Conservation (phyloP, 1,284 basidiomycete species). For the Singerocomus inundabilis region DNA sequence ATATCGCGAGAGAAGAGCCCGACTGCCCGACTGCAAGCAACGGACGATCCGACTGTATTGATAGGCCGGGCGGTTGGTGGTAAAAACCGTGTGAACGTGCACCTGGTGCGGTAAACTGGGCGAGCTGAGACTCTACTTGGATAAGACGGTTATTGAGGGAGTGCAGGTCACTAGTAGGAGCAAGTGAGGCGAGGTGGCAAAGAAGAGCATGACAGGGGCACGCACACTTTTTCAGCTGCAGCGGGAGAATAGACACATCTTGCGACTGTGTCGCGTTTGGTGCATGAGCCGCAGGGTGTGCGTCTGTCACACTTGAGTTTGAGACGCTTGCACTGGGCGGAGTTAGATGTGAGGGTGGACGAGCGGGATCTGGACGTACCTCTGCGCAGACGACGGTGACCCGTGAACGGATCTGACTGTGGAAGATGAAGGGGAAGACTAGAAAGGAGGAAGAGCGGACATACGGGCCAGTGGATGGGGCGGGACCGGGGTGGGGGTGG, state of each 20-base stretch:
- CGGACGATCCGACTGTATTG: constrained; percentile 37
- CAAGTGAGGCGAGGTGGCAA: constrained; percentile 3
- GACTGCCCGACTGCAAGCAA: constrained; percentile 38
- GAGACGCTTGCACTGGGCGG: constrained; percentile 72
- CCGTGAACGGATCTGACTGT: constrained; percentile 71
- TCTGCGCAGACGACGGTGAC: constrained; percentile 81
- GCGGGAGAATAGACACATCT: constrained; percentile 76
- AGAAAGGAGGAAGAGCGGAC: constrained; percentile 14
- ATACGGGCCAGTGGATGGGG: constrained; percentile 30
- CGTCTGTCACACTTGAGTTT: constrained; percentile 79
- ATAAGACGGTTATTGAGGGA: constrained; percentile 76
- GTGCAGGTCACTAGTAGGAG: constrained; percentile 61
- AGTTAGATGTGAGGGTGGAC: constrained; percentile 18
- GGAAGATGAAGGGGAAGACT: constrained; percentile 10
- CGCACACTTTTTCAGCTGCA: constrained; percentile 78
- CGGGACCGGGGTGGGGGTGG: constrained; percentile 15
- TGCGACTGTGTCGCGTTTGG: constrained; percentile 70
- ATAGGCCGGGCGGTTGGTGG: constrained; percentile 32
- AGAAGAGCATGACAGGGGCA: constrained; percentile 16
- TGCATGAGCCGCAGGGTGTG: constrained; percentile 70
- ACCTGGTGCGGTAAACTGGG: constrained; percentile 45
- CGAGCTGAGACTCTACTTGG: constrained; percentile 53
- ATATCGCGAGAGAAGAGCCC: constrained; percentile 53
- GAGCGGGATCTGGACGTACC: constrained; percentile 39
- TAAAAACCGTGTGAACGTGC: constrained; percentile 40